Conservation (phyloP, 495 filamentous ascomycete genomes). For the Daldinia loculata region DNA sequence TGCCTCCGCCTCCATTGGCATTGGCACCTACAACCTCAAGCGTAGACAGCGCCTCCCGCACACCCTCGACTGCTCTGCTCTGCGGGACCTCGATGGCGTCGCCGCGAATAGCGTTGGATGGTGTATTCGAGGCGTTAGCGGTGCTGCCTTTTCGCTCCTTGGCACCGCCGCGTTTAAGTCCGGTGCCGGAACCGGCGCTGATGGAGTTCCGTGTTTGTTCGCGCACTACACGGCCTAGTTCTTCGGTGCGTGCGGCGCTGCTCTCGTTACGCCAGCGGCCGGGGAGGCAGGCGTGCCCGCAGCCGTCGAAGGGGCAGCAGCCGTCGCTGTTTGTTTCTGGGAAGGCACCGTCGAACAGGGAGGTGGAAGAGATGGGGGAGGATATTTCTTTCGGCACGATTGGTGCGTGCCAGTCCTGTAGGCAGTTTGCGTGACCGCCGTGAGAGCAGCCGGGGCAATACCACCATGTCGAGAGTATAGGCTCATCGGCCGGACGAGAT, state of each 20-base stretch:
- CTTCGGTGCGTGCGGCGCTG: conserved; percentile 50
- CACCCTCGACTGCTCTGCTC: conserved; percentile 63
- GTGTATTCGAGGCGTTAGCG: conserved; percentile 4
- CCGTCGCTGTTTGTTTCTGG: conserved; percentile 63
- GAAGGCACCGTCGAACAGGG: conserved; percentile 51
- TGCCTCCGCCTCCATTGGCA: conserved; percentile 29
- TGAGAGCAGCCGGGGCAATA: conserved; percentile 80
- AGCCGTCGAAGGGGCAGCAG: conserved; percentile 77
- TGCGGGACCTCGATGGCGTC: conserved; percentile 57
- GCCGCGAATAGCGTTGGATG: conserved; percentile 27
- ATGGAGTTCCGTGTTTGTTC: conserved; percentile 50
- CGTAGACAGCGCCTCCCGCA: conserved; percentile 52
- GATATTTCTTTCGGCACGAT: conserved; percentile 30
- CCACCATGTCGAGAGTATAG: conserved; percentile 63
- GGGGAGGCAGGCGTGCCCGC: conserved; percentile 75
- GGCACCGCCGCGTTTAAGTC: conserved; percentile 10
- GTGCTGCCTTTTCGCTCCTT: conserved; percentile 37
- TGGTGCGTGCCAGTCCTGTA: conserved; percentile 70
- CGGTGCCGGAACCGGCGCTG: conserved; percentile 14
- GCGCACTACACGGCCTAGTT: conserved; percentile 52
- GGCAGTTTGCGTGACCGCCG: conserved; percentile 75
- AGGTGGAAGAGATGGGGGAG: conserved; percentile 12
- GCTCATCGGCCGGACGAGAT: conserved; percentile 33
- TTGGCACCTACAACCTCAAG: conserved; percentile 6
- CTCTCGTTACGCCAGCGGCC: conserved; percentile 64